Conservation (phyloP, 2,329 filamentous ascomycete species). For the Myriosclerotinia duriaeana region DNA sequence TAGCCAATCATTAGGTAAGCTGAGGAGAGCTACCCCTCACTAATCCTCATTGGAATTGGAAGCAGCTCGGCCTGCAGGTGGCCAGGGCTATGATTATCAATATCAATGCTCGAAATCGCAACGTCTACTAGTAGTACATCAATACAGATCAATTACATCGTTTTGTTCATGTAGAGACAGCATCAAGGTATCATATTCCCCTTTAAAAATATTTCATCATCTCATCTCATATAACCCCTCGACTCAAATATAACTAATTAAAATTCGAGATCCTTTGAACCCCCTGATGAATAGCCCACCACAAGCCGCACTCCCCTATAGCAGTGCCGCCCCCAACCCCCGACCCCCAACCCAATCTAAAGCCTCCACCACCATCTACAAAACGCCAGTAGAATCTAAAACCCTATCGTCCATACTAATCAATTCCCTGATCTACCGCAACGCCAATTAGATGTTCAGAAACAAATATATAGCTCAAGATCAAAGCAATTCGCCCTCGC, state of each 20-base stretch:
- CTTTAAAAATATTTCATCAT: not conserved
- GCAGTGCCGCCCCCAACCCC: not conserved
- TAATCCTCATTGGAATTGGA: conserved; percentile 11
- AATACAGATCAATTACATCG: not conserved
- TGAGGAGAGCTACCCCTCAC: conserved; percentile 13
- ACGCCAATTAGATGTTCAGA: conserved; percentile 14
- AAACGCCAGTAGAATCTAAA: conserved; percentile 14
- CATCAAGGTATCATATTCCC: not conserved
- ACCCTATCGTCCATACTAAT: not conserved
- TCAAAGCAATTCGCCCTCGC: conserved; percentile 39
- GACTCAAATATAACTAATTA: not conserved
- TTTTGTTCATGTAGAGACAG: not conserved
- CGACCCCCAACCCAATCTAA: conserved; percentile 2
- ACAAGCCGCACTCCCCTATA: not conserved
- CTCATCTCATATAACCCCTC: not conserved
- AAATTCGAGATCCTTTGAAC: not conserved
- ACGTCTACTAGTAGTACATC: not conserved
- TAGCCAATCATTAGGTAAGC: not conserved
- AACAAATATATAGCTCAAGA: conserved; percentile 3
- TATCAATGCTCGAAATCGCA: too few species aligned
- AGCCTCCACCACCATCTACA: conserved; percentile 1
- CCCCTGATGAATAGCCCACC: not conserved
- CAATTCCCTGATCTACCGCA: conserved; percentile 6
- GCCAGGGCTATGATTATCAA: too few species aligned
- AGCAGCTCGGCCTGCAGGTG: not conserved